Base-by-base conservation (phyloP, 768 basidiomycete species). In the Macrocybe gigantea region DNA sequence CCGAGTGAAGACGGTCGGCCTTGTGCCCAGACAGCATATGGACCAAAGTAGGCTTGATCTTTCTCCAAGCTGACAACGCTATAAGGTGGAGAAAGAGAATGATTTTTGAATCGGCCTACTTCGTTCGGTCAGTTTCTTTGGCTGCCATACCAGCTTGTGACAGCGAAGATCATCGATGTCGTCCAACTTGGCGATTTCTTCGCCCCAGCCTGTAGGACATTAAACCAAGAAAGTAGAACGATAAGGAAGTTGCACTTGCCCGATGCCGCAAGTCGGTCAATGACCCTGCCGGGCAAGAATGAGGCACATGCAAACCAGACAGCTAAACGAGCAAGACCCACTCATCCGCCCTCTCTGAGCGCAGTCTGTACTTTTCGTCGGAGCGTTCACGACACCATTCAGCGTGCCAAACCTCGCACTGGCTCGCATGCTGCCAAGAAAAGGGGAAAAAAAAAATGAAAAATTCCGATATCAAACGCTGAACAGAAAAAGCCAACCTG, bases 31-130 rank as follows among this genome's bases (percentile, higher is more conserved):
- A 41, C 37, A 60, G 48, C 32, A 57, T 56, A 9, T 49, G 42
- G 14, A 58, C 41, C 9, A 60, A 41, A 30, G 37, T 29, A 13
- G 41, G 33, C 41, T 45, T 49, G 45, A 60, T 58, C 13, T 58
- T 56, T 30, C 41, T 40, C 56, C 58, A 60, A 13, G 51, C 58
- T 60, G 43, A 8, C 34, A 4, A 11, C 6, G 7, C 31, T 29
- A 49, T 45, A 29, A 46, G 33, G 41, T 3, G 40, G 33, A 38
- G 31, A 36, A 22, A 22, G 22, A 22, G 22, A 22, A 22, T 22
- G 22, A 22, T 22, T 22, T 22, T 31, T 40, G 6, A 31, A 38
- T 45, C 8, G 11, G 33, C 49, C 38, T 33, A 56, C 52, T 45
- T 45, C 53, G 44, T 10, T 51, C 50, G 1, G 55, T 51, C 40